A percentile compares a stretch with the other conserved stretches of the same genome.
Evolutionary conservation across 257 asterid genomes (phyloP).

Genomic region (Solanum corneliomulleri): DNA sequence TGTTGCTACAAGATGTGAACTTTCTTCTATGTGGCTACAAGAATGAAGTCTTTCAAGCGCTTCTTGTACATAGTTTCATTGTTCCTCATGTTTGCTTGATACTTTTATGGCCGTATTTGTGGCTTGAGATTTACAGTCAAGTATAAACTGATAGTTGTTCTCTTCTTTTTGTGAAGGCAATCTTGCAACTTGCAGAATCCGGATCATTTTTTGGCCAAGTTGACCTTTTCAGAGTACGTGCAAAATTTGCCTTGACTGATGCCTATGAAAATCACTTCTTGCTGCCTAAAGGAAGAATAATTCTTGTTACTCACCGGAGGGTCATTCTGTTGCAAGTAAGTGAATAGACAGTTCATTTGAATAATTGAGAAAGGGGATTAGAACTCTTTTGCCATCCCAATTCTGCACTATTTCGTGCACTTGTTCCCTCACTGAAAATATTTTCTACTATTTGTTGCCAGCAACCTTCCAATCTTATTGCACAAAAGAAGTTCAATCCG

Average conservation of each 20-base stretch:
- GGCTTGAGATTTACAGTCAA: neutral
- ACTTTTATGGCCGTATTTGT: neutral
- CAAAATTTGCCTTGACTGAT: constrained; percentile 87
- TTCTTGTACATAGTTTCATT: neutral
- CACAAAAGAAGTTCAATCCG: constrained; percentile 83
- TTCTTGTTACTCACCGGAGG: constrained; percentile 79
- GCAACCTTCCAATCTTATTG: constrained; percentile 89
- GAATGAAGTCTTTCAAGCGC: neutral
- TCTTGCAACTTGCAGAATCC: constrained; percentile 86
- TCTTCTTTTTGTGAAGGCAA: constrained; percentile 43
- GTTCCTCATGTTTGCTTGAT: neutral
- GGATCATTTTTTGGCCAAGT: constrained; percentile 87
- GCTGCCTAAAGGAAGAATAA: constrained; percentile 85
- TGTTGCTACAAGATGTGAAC: neutral
- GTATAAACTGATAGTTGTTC: neutral
- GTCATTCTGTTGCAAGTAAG: constrained; percentile 77
- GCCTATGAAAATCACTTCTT: constrained; percentile 87
- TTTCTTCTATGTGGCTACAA: neutral
- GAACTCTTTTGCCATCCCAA: neutral
- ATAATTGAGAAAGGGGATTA: neutral
- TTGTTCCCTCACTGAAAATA: neutral
- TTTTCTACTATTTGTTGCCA: constrained; percentile 24
- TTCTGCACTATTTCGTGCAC: neutral
- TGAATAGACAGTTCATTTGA: neutral
- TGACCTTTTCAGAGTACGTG: constrained; percentile 94